Percentiles rank a stretch among this genome's conserved stretches.
phyloP scores from a whole-genome alignment of 2,329 filamentous ascomycete genomes.

The Coniochaeta sp. region DNA sequence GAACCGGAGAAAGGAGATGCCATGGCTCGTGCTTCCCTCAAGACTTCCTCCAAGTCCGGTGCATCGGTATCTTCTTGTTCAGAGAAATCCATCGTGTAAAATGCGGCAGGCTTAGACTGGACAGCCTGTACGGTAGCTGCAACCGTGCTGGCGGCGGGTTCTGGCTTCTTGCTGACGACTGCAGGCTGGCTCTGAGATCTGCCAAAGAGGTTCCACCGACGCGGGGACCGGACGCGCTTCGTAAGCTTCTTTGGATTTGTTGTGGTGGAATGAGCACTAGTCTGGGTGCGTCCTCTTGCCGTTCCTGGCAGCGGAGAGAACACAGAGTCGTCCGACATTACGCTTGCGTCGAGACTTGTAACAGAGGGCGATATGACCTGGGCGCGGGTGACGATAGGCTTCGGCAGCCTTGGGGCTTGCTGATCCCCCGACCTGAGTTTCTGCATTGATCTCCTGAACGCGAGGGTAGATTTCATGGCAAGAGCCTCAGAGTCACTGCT shows the following conservation, averaged over 20 bases:
- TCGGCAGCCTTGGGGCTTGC: constrained; percentile 38
- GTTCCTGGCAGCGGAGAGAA: constrained; percentile 25
- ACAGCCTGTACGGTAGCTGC: constrained; percentile 40
- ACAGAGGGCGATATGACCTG: constrained; percentile 37
- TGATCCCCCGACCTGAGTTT: constrained; percentile 37
- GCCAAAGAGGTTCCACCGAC: constrained; percentile 58
- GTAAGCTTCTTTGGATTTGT: constrained; percentile 43
- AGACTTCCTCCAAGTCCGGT: constrained; percentile 36
- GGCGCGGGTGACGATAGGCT: constrained; percentile 40
- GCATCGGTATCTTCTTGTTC: constrained; percentile 38
- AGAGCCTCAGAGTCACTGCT: constrained; percentile 46
- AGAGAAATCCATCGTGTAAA: constrained; percentile 54
- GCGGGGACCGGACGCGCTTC: constrained; percentile 46
- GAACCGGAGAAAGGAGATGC: neutral
- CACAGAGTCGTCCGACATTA: constrained; percentile 50
- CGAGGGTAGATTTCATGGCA: constrained; percentile 41
- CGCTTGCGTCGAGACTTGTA: constrained; percentile 48
- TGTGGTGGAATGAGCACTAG: constrained; percentile 10
- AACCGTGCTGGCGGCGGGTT: constrained; percentile 27
- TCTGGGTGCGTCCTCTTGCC: constrained; percentile 19
- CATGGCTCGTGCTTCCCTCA: constrained; percentile 40
- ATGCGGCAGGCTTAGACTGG: constrained; percentile 45
- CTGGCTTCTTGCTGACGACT: constrained; percentile 26
- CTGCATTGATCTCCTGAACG: constrained; percentile 47
- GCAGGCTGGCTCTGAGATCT: constrained; percentile 39